Evolutionary conservation across 768 basidiomycete species (phyloP).

Genomic region (Suillus luteus): DNA sequence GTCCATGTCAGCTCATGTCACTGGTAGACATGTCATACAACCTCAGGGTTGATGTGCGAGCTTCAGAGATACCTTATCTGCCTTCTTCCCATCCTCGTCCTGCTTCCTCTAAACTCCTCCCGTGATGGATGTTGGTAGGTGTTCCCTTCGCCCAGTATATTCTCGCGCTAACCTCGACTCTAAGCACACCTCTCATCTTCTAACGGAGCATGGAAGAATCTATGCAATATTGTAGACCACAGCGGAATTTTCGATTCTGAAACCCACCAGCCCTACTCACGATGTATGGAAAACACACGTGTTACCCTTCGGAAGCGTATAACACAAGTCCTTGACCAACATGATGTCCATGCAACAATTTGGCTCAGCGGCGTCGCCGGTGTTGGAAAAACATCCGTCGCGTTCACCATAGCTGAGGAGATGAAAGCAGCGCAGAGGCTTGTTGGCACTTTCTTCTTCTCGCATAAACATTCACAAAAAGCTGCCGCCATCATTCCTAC

Average conservation of each 20-base stretch:
- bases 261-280: background rate
- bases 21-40: too few species aligned
- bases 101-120: background rate
- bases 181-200: background rate
- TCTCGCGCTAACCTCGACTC: background rate
- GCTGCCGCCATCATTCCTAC: slow-evolving; percentile 14
- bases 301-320: background rate
- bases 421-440: slow-evolving; percentile 11
- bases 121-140: background rate
- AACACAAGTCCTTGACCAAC: background rate
- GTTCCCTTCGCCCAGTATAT: background rate
- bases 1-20: too few species aligned
- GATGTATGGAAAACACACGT: background rate
- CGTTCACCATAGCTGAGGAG: background rate
- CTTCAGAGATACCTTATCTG: background rate
- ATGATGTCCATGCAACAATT: background rate
- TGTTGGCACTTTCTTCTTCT: slow-evolving; percentile 24
- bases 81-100: background rate
- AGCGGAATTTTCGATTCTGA: background rate
- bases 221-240: background rate
- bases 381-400: background rate
- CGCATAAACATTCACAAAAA: slow-evolving; percentile 13
- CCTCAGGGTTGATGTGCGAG: too few species aligned
- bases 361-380: background rate
- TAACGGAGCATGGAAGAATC: background rate